Percentiles rank a stretch among this genome's conserved stretches.
These are phyloP conservation scores for Pseudogymnoascus verrucosus DNA, from an alignment of 2,329 filamentous ascomycete genomes.

Conservation along the genomic window DNA sequence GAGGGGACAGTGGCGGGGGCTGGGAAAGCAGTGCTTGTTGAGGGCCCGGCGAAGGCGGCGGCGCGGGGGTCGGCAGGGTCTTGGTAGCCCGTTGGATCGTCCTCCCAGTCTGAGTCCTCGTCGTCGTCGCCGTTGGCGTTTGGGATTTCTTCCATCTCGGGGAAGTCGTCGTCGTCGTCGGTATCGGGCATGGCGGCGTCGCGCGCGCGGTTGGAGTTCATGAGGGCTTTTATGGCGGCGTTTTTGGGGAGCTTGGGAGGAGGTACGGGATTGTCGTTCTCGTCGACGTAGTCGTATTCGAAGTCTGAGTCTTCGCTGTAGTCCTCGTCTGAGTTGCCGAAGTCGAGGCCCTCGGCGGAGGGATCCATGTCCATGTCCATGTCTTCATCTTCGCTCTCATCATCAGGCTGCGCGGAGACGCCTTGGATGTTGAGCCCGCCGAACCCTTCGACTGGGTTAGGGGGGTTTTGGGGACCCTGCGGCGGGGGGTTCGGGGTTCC, in stretches of 20 bases:
- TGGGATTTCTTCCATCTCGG: not conserved
- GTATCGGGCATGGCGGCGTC: not conserved
- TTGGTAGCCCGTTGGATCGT: not conserved
- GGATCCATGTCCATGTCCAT: not conserved
- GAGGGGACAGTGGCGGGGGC: not conserved
- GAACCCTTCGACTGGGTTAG: not conserved
- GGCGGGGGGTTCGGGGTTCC: not conserved
- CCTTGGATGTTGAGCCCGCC: not conserved
- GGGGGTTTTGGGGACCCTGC: not conserved
- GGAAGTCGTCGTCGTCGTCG: conserved; percentile 5
- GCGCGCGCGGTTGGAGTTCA: not conserved
- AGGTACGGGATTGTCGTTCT: not conserved
- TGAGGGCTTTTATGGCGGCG: not conserved
- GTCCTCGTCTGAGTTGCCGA: conserved; percentile 2
- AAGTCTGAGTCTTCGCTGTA: not conserved
- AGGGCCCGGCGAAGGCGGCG: not conserved
- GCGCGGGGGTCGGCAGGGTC: not conserved
- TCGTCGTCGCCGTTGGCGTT: not conserved
- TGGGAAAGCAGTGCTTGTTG: not conserved
- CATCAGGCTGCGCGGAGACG: not conserved
- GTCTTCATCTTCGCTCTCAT: not conserved
- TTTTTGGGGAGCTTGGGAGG: not conserved
- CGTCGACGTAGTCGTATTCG: not conserved
- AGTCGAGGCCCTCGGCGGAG: not conserved
- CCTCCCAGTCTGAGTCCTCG: conserved; percentile 4